Percentiles rank a stretch among this genome's conserved stretches.
phyloP scores from a whole-genome alignment of 139 green algal species.

The Tetraselmis striata region DNA sequence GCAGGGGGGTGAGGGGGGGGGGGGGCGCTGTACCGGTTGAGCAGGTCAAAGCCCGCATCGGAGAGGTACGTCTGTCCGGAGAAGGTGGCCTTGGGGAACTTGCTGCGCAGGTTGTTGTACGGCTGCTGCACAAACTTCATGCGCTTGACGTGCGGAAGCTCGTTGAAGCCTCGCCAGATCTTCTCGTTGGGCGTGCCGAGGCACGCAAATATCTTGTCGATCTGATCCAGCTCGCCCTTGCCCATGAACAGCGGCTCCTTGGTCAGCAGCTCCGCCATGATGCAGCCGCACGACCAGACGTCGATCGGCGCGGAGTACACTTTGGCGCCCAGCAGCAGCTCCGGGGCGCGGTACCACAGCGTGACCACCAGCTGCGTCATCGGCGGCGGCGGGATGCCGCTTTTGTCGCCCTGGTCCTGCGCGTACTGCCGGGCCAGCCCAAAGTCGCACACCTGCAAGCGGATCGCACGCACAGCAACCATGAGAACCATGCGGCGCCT shows the following conservation, averaged over 20 bases:
- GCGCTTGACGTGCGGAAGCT: constrained; percentile 51
- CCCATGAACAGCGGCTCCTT: constrained; percentile 14
- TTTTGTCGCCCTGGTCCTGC: constrained; percentile 49
- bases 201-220: constrained; percentile 66
- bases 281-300: constrained; percentile 86
- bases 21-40: constrained; percentile 14
- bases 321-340: constrained; percentile 75
- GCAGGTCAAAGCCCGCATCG: constrained; percentile 50
- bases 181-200: constrained; percentile 72
- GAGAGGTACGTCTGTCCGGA: constrained; percentile 29
- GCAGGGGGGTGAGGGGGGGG: too few relatives aligned
- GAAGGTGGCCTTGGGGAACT: constrained; percentile 36
- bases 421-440: constrained; percentile 78
- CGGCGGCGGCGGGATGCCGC: constrained; percentile 37
- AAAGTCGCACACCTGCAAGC: constrained; percentile 87
- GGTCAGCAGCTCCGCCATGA: constrained; percentile 86
- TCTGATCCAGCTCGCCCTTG: constrained; percentile 68
- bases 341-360: constrained; percentile 69
- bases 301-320: constrained; percentile 58
- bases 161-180: constrained; percentile 61
- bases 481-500: too few relatives aligned
- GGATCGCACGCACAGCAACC: not conserved
- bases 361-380: constrained; percentile 80
- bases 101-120: constrained; percentile 31
- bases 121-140: constrained; percentile 26